A percentile compares a stretch with the other conserved stretches of the same genome.
Evolutionary conservation across 176 grass and related monocot species (phyloP).

Genomic region (Oryza meyeriana): DNA sequence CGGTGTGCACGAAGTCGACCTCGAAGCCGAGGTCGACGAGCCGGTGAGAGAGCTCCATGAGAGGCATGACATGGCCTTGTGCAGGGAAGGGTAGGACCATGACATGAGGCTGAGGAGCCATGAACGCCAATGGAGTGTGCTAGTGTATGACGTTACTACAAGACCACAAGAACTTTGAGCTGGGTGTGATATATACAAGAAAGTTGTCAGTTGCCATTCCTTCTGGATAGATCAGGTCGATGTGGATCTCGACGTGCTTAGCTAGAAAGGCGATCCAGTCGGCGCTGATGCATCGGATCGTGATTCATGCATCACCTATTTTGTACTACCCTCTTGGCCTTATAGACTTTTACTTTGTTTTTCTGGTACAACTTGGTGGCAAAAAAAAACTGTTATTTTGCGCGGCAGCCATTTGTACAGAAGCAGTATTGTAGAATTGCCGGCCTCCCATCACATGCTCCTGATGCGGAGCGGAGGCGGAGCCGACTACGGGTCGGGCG

Average conservation of each 20-base stretch:
- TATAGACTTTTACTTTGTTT: neutral
- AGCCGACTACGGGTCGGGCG: too few species aligned
- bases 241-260: neutral
- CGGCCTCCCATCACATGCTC: neutral
- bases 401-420: neutral
- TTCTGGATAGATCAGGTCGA: neutral
- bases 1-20: conserved; percentile 49
- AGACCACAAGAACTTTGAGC: neutral
- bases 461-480: too few species aligned
- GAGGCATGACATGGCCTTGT: conserved; percentile 54
- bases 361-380: neutral
- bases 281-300: neutral
- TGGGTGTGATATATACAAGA: neutral
- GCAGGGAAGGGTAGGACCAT: conserved; percentile 49
- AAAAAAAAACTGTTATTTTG: neutral
- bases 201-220: neutral
- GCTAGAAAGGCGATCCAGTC: neutral
- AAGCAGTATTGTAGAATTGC: neutral
- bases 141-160: neutral
- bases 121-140: neutral
- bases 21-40: conserved; percentile 41
- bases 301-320: neutral
- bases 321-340: neutral
- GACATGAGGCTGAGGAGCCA: conserved; percentile 32
- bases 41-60: conserved; percentile 52